Percentiles rank a stretch among this genome's conserved stretches.
phyloP scores from a whole-genome alignment of 495 filamentous ascomycete genomes.

The Penicillium silybi region DNA sequence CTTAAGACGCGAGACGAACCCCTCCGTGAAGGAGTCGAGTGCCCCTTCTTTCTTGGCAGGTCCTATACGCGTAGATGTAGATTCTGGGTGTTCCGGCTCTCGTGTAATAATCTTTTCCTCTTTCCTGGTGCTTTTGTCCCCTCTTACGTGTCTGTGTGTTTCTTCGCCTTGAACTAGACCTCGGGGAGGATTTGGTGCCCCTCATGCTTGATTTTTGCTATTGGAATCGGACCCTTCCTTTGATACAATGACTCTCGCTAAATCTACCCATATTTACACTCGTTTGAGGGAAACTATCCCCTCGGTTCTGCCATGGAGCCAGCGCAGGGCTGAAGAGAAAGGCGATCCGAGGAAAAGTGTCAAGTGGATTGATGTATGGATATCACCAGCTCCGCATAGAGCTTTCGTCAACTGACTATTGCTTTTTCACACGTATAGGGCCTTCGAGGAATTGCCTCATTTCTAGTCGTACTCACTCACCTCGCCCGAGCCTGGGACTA shows the following conservation, averaged over 20 bases:
- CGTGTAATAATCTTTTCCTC: not conserved
- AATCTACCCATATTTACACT: conserved; percentile 27
- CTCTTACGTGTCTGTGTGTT: not conserved
- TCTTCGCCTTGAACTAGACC: not conserved
- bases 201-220: not conserved
- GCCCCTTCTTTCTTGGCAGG: conserved; percentile 26
- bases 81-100: not conserved
- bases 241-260: not conserved
- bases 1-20: not conserved
- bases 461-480: conserved; percentile 66
- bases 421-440: conserved; percentile 45
- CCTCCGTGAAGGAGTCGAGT: not conserved
- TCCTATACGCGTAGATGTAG: not conserved
- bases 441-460: conserved; percentile 61
- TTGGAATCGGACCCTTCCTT: not conserved
- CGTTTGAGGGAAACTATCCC: conserved; percentile 29
- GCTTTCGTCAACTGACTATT: not conserved
- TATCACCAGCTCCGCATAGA: not conserved
- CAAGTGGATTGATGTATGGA: conserved; percentile 68
- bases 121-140: not conserved
- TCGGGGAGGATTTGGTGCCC: not conserved
- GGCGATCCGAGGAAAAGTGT: conserved; percentile 54
- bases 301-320: conserved; percentile 28
- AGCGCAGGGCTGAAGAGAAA: conserved; percentile 23
- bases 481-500: conserved; percentile 58